Evolutionary conservation across 139 green algal genomes (phyloP), one percentile per base, ranked within the genome.

Genomic region (Eudorina sp.): DNA sequence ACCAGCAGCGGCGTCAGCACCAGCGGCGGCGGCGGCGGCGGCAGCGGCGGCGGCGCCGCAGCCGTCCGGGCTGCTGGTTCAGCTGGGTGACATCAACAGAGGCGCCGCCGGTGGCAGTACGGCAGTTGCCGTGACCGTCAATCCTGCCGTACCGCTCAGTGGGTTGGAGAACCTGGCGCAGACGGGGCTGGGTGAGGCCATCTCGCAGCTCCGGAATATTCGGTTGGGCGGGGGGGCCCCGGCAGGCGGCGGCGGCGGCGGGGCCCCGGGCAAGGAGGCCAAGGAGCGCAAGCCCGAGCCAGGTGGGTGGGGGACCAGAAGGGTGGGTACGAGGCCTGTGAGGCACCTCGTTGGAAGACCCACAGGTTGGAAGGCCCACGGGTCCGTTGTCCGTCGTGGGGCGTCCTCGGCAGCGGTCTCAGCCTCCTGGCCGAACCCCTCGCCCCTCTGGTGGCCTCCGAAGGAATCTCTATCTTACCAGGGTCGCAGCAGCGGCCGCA

Each of bases 131-230:
- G 31, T 34, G 25, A 58, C 29, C 62, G n/a, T 1, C 77, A 48
- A 53, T 25, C 1, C 31, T 55, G 53, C 34, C 6, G 55, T 75
- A 14, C 81, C 81, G 64, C 64, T 87, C 11, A 87, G 64, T 46
- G 64, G 64, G 1, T 34, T 87, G 8, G 45, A 87, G 5, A 38
- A 45, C 4, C 34, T 87, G 19, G 45, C 81, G 4, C 31, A 6
- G 9, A 87, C 81, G 31, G 81, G 81, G 4, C 43, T 87, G 62
- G 81, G 81, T 21, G 81, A 87, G 62, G 81, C 81, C 3, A 87
- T 87, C 19, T 53, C 45, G 2, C 81, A 79, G 81, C 81, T 87
- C n/a, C 81, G 81, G 3, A 38, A 68, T 46, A 87, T 87, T 25
- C 81, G 81, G 4, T 29, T 41, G 31, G 51, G 60, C n/a, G 40